Conservation (phyloP, 257 asterid genomes). For the Scutellaria minor region DNA sequence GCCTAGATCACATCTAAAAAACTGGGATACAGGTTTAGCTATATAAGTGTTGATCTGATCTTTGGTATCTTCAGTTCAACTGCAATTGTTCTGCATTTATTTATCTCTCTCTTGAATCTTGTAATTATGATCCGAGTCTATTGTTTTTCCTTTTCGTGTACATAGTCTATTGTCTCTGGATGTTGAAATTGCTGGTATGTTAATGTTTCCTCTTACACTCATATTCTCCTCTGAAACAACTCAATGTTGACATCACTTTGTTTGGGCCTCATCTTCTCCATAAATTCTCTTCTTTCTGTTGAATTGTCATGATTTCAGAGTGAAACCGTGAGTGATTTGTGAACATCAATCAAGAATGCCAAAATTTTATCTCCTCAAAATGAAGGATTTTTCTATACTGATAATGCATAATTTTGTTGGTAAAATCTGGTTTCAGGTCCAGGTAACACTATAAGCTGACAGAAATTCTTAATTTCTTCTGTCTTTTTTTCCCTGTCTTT, state of each 20-base stretch:
- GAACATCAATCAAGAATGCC: slow-evolving; percentile 6
- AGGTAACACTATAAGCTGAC: background rate
- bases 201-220: too few relatives aligned
- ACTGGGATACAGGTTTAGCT: slow-evolving; percentile 32
- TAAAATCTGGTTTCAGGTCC: background rate
- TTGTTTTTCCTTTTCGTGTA: slow-evolving; percentile 21
- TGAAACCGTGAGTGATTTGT: background rate
- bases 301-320: background rate
- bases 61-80: background rate
- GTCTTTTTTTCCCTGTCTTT: background rate
- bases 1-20: slow-evolving; percentile 42
- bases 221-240: background rate
- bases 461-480: background rate
- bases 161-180: slow-evolving; percentile 25
- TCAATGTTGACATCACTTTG: background rate
- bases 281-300: background rate
- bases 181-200: background rate
- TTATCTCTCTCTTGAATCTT: slow-evolving; percentile 26
- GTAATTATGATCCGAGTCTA: slow-evolving; percentile 34
- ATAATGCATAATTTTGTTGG: background rate
- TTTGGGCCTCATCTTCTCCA: background rate
- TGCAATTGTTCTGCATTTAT: slow-evolving; percentile 16
- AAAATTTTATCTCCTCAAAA: background rate
- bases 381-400: background rate
- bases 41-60: slow-evolving; percentile 4